A percentile compares a stretch with the other conserved stretches of the same genome.
These are phyloP conservation scores for Anthracocystis setariae DNA, from an alignment of 1,284 basidiomycete genomes.

Conservation along the genomic window DNA sequence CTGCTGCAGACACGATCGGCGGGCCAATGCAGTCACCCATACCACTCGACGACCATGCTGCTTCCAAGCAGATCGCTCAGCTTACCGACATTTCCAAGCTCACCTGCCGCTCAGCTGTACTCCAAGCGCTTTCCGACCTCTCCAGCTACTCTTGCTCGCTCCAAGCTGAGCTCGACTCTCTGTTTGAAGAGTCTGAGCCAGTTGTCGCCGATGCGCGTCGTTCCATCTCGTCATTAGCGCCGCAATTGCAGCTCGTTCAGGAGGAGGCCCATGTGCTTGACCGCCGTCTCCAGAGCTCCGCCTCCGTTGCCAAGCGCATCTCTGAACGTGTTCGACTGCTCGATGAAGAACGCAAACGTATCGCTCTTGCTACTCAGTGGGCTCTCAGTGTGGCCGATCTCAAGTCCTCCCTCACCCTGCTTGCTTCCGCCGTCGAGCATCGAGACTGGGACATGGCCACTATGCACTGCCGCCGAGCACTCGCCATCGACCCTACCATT, in stretches of 20 bases:
- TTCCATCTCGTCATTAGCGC: constrained; percentile 72
- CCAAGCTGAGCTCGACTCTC: constrained; percentile 78
- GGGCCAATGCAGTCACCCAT: constrained; percentile 8
- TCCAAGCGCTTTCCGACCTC: constrained; percentile 71
- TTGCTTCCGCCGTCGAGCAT: constrained; percentile 81
- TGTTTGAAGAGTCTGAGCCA: constrained; percentile 73
- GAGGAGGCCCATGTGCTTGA: constrained; percentile 75
- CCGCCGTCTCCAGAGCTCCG: constrained; percentile 75
- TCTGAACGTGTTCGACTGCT: constrained; percentile 85
- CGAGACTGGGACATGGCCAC: constrained; percentile 96
- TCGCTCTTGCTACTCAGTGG: constrained; percentile 83
- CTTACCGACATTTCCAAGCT: constrained; percentile 38
- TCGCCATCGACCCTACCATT: constrained; percentile 81
- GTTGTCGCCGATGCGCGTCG: constrained; percentile 33
- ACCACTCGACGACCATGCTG: constrained; percentile 4
- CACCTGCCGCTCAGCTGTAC: constrained; percentile 44
- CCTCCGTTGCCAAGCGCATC: constrained; percentile 86
- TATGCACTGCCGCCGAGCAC: constrained; percentile 86
- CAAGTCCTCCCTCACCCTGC: constrained; percentile 83
- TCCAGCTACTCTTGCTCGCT: constrained; percentile 82
- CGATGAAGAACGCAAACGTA: constrained; percentile 88
- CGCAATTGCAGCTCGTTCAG: constrained; percentile 75
- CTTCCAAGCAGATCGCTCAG: constrained; percentile 3
- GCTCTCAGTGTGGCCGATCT: constrained; percentile 88
- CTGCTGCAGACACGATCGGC: constrained; percentile 6